A percentile compares a stretch with the other conserved stretches of the same genome.
Conservation (phyloP, 345 rosid genomes). For the Citrus maxima region DNA sequence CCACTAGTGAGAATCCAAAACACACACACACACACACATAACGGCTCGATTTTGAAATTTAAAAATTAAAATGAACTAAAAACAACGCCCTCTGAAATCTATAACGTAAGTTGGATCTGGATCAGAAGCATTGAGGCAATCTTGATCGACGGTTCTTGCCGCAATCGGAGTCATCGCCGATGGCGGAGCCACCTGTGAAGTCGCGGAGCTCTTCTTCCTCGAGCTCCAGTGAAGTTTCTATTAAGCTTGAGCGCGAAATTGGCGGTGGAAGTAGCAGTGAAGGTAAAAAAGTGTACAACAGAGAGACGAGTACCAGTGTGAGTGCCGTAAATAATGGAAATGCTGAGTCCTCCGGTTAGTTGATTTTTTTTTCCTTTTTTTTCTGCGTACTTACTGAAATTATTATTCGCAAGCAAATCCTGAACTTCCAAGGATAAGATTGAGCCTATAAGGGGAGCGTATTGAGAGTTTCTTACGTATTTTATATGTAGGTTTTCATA, state of each 20-base stretch:
- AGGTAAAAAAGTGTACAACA: slow-evolving; percentile 28
- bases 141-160: slow-evolving; percentile 11
- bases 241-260: slow-evolving; percentile 35
- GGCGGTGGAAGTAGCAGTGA: slow-evolving; percentile 28
- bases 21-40: not conserved
- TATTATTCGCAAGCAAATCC: not conserved
- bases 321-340: slow-evolving; percentile 34
- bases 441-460: not conserved
- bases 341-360: slow-evolving; percentile 41
- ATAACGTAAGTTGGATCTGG: slow-evolving; percentile 37
- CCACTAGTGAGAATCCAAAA: slow-evolving; percentile 33
- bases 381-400: not conserved
- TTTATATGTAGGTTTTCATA: not conserved
- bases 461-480: not conserved
- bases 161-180: slow-evolving; percentile 20
- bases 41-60: too few relatives aligned
- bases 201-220: slow-evolving; percentile 37
- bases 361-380: not conserved
- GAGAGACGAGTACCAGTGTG: slow-evolving; percentile 24
- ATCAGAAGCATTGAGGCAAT: slow-evolving; percentile 21
- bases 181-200: slow-evolving; percentile 48
- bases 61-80: too few relatives aligned
- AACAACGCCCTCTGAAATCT: not conserved
- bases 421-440: not conserved
- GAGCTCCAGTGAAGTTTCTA: slow-evolving; percentile 37